Percentiles rank a stretch among this genome's conserved stretches.
Conservation (phyloP, 2,329 filamentous ascomycete genomes). For the Cytospora chrysosperma region DNA sequence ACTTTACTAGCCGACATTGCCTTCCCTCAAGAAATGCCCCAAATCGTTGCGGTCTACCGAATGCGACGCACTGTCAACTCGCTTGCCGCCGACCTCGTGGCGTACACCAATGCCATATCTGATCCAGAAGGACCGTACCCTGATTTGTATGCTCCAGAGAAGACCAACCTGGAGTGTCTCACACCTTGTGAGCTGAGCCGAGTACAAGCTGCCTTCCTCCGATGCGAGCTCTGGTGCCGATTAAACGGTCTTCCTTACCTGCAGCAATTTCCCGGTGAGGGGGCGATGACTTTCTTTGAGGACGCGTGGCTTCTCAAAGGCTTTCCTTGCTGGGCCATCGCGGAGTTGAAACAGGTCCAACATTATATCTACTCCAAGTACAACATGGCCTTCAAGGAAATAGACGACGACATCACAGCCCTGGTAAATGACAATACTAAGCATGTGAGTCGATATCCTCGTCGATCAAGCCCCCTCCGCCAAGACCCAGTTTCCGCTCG, state of each 20-base stretch:
- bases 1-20: background rate
- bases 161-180: background rate
- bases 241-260: background rate
- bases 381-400: background rate
- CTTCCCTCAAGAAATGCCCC: background rate
- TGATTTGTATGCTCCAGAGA: background rate
- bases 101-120: background rate
- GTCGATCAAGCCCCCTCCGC: no score
- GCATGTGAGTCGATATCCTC: no score
- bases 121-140: background rate
- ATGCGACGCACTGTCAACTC: background rate
- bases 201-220: background rate
- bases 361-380: background rate
- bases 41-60: background rate
- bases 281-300: background rate
- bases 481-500: background rate
- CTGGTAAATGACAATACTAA: background rate
- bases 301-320: background rate
- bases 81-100: background rate
- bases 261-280: background rate
- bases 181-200: background rate
- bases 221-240: background rate
- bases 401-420: background rate
- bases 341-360: background rate
- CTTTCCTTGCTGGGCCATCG: background rate